phyloP scores from a whole-genome alignment of 169 alveolate species.

The Babesia gibsoni region DNA sequence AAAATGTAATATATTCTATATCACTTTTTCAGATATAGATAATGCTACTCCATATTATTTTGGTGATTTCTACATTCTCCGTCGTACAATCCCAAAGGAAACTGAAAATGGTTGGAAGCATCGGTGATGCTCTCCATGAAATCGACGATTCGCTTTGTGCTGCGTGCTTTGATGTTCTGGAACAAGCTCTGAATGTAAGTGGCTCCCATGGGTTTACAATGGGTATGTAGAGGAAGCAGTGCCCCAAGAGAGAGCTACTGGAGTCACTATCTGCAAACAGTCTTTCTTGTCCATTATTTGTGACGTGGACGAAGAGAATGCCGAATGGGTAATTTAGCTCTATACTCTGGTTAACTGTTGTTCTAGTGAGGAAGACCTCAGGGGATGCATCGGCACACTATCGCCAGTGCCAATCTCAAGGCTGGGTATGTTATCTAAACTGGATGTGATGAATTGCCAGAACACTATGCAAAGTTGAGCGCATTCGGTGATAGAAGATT shows the following conservation, averaged over 20 bases:
- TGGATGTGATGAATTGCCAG: not conserved
- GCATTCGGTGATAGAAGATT: slow-evolving; percentile 49
- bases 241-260: not conserved
- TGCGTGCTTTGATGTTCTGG: slow-evolving; percentile 32
- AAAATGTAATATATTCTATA: no score
- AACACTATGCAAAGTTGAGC: slow-evolving; percentile 34
- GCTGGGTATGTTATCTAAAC: not conserved
- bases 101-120: not conserved
- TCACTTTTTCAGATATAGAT: no score
- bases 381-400: slow-evolving; percentile 60
- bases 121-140: slow-evolving; percentile 11
- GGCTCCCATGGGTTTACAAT: not conserved
- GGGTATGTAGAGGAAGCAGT: not conserved
- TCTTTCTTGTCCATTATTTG: slow-evolving; percentile 47
- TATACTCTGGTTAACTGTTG: not conserved
- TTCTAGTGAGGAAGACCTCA: slow-evolving; percentile 23
- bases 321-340: slow-evolving; percentile 22
- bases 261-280: not conserved
- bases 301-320: slow-evolving; percentile 34
- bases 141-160: slow-evolving; percentile 46
- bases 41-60: no score
- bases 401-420: slow-evolving; percentile 6
- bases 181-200: slow-evolving; percentile 10
- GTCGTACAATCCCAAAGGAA: no score
- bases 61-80: no score